A percentile compares a stretch with the other conserved stretches of the same genome.
Evolutionary conservation across 371 early-diverging fungal species (phyloP).

Genomic region (Mucor irregularis): DNA sequence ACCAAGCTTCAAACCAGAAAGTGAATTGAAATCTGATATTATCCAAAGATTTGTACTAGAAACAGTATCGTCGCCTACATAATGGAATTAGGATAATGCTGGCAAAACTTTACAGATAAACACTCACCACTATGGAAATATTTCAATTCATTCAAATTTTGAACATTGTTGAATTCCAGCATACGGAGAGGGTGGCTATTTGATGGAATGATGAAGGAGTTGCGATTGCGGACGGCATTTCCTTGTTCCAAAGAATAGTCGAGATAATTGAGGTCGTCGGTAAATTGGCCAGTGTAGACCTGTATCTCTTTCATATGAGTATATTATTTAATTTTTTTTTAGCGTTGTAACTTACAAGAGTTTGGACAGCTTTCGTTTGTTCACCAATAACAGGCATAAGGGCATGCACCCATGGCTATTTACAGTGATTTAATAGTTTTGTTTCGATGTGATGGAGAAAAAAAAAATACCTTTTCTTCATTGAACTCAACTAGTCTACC

Average conservation of each 20-base stretch:
- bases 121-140: slow-evolving; percentile 23
- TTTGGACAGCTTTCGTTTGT: slow-evolving; percentile 33
- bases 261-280: slow-evolving; percentile 57
- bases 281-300: slow-evolving; percentile 48
- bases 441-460: no score
- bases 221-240: slow-evolving; percentile 59
- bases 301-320: no score
- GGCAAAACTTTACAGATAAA: no score
- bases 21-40: slow-evolving; percentile 57
- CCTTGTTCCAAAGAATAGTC: slow-evolving; percentile 66
- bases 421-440: no score
- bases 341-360: neutral
- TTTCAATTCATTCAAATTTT: neutral
- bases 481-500: slow-evolving; percentile 69
- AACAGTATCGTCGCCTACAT: slow-evolving; percentile 15
- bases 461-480: slow-evolving; percentile 38
- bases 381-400: slow-evolving; percentile 35
- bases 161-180: slow-evolving; percentile 12
- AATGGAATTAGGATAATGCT: neutral
- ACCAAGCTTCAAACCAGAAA: slow-evolving; percentile 51
- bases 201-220: slow-evolving; percentile 61
- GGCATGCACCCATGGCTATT: slow-evolving; percentile 36
- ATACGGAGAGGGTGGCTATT: slow-evolving; percentile 58
- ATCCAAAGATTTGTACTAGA: slow-evolving; percentile 48
- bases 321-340: neutral